Conservation (phyloP, 805 yeast genomes). For the Nakazawaea ambrosiae region DNA sequence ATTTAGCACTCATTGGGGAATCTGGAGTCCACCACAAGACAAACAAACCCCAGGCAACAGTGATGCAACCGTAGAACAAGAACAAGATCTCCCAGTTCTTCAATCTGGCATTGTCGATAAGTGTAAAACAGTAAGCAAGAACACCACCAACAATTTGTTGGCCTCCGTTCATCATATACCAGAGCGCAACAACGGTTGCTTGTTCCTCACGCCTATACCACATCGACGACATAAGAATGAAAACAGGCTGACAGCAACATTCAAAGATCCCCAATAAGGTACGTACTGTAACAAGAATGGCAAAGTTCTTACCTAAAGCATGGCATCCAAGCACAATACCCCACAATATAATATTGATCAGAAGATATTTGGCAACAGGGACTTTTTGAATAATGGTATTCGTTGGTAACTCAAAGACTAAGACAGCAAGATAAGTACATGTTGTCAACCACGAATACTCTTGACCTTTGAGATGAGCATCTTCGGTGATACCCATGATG, state of each 20-base stretch:
- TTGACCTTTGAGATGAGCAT: constrained; percentile 22
- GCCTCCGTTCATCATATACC: constrained; percentile 35
- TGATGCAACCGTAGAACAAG: constrained; percentile 49
- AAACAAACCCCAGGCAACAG: constrained; percentile 22
- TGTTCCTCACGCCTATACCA: constrained; percentile 38
- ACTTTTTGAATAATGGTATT: constrained; percentile 26
- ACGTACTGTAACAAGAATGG: constrained; percentile 39
- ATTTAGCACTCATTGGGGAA: constrained; percentile 30
- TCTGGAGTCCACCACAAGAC: constrained; percentile 19
- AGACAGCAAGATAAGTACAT: constrained; percentile 31
- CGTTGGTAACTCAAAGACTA: constrained; percentile 30
- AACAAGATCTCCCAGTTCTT: constrained; percentile 47
- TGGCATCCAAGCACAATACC: constrained; percentile 37
- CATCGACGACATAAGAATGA: constrained; percentile 42
- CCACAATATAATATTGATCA: constrained; percentile 31
- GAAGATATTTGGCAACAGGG: constrained; percentile 28
- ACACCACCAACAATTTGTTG: constrained; percentile 22
- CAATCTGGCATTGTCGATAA: constrained; percentile 18
- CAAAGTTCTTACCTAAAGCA: constrained; percentile 36
- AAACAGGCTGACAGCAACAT: constrained; percentile 33
- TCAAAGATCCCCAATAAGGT: constrained; percentile 47
- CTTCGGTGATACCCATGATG: constrained; percentile 18
- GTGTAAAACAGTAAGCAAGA: constrained; percentile 26
- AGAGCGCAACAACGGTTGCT: constrained; percentile 46
- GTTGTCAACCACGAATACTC: constrained; percentile 16